Evolutionary conservation across 768 basidiomycete genomes (phyloP).

Genomic region (Polyporus arcularius): DNA sequence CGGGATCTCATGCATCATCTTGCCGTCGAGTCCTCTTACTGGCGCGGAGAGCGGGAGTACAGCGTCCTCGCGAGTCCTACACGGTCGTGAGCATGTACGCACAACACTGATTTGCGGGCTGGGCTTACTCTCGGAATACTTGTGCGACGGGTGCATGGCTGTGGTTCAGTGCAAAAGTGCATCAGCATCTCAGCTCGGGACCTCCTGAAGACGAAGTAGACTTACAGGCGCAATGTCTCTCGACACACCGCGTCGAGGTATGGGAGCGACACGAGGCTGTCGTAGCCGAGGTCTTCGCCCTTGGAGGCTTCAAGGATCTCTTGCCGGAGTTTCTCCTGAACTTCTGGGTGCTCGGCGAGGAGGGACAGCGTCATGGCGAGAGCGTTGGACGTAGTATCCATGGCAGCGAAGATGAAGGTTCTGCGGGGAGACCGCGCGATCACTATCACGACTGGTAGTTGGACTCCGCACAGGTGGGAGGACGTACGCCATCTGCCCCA

Average conservation of each 20-base stretch:
- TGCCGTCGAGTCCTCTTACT: conserved; percentile 14
- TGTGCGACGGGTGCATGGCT: too few relatives aligned
- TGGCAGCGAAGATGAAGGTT: conserved; percentile 18
- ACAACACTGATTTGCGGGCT: conserved; percentile 4
- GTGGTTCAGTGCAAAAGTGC: background rate
- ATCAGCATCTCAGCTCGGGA: background rate
- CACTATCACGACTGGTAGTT: background rate
- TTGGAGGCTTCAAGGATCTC: conserved; percentile 22
- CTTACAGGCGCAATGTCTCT: conserved; percentile 28
- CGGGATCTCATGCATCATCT: conserved; percentile 24
- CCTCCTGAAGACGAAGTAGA: background rate
- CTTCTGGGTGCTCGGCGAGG: conserved; percentile 23
- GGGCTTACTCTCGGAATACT: background rate
- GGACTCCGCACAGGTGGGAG: background rate
- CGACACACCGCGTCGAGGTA: conserved; percentile 30
- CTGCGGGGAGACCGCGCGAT: background rate
- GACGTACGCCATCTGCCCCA: conserved; percentile 33
- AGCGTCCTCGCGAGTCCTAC: conserved; percentile 42
- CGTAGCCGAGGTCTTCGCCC: conserved; percentile 25
- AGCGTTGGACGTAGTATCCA: conserved; percentile 29
- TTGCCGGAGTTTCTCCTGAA: conserved; percentile 24
- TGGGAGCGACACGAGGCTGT: conserved; percentile 26
- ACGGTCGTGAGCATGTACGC: background rate
- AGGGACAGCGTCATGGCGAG: conserved; percentile 24
- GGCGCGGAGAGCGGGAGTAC: conserved; percentile 31